Evolutionary conservation across 352 stramenopile species (phyloP), one percentile per base, ranked within the genome.

Genomic region (Globisporangium uncinulatum): DNA sequence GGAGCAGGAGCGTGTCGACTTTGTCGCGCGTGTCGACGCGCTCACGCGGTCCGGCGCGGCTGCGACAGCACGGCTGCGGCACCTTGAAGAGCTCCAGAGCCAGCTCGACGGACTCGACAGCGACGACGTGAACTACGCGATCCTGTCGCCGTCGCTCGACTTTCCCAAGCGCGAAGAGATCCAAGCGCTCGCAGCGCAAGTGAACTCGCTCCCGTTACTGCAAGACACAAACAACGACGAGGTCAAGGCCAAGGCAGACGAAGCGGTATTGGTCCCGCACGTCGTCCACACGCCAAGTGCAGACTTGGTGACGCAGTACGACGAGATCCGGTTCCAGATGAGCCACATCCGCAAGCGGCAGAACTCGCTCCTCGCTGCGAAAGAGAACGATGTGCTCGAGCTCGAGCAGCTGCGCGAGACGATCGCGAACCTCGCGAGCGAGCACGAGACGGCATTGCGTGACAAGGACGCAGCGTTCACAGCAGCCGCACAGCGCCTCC

Each of bases 91-190:
- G 10, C 67, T 83, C 9, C 74, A 73, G 3, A 67, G 72, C n/a
- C 61, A 79, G 8, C 54, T 83, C 13, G 64, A 81, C 0, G 56
- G 74, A 13, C 50, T 70, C 14, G 56, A 74, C n/a, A 62, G 67
- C 14, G 73, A 75, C n/a, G 64, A 74, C 32, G 37, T 74, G 29
- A 74, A 65, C 21, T 79, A 66, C 47, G 71, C 71, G 43, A 81
- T 70, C 51, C 71, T 83, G 19, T 71, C 71, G 45, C 69, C 67
- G 34, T 59, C 77, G 49, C 34, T 83, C 10, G 74, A 81, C 55
- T 77, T 63, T 47, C 57, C 70, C 19, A 81, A 81, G 45, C 79
- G 57, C 53, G 72, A 70, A 0, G 71, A 81, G 51, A 75, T 83
- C 54, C 61, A 63, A 34, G 57, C 57, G 4, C 17, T 63, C 6